Conservation (phyloP, 306 rosid species). For the Comarum palustre region DNA sequence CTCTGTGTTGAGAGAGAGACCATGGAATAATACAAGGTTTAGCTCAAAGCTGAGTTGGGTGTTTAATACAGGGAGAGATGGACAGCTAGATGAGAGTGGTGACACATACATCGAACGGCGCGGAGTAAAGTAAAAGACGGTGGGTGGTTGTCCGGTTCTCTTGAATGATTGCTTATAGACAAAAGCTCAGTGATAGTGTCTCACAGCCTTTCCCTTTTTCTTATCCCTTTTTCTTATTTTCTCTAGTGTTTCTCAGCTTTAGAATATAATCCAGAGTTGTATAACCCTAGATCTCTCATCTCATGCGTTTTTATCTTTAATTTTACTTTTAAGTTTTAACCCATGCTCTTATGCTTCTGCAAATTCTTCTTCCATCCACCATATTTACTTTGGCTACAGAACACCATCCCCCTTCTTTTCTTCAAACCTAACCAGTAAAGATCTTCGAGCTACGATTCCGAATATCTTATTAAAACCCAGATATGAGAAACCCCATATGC, state of each 20-base stretch:
- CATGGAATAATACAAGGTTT: neutral
- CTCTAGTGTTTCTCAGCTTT: neutral
- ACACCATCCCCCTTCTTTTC: neutral
- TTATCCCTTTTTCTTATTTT: neutral
- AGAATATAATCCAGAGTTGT: neutral
- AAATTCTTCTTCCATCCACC: neutral
- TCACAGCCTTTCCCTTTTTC: neutral
- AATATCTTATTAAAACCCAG: neutral
- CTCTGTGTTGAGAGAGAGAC: conserved; percentile 6
- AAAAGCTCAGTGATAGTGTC: conserved; percentile 23
- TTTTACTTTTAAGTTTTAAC: neutral
- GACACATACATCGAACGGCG: neutral
- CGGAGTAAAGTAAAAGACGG: conserved; percentile 15
- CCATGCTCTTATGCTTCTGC: neutral
- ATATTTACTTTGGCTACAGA: neutral
- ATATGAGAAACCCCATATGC: neutral
- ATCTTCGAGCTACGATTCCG: neutral
- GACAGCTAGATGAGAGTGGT: neutral
- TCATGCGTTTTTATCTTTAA: conserved; percentile 22
- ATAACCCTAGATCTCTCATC: conserved; percentile 14
- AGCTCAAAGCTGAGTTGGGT: neutral
- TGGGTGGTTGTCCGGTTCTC: conserved; percentile 47
- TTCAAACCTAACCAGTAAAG: neutral
- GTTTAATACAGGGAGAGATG: neutral
- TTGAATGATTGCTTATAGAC: conserved; percentile 53